Evolutionary conservation across 202 grass and related monocot genomes (phyloP), one percentile per base, ranked within the genome.

Genomic region (Setaria italica): DNA sequence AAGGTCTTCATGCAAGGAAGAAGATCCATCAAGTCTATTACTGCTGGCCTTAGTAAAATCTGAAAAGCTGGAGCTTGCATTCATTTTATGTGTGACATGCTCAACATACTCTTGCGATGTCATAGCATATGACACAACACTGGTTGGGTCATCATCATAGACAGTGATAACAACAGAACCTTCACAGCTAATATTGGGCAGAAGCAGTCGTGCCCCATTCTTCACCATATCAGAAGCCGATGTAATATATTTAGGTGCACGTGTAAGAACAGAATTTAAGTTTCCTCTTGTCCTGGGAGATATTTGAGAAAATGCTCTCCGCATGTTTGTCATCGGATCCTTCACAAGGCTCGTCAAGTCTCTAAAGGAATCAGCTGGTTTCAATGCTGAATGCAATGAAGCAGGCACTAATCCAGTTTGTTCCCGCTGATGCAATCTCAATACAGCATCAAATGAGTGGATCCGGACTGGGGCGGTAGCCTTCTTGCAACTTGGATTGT

Each of bases 141-240:
- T 95, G 51, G 93, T 93, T 34, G 93, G 93, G 70, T 98, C 95
- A 11, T 93, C 89, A 87, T 98, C 93, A 92, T 98, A 98, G 37
- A 98, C 87, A 78, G 93, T 78, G 88, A 98, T 75, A 70, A 85
- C 78, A 82, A 81, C 71, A 74, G 88, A 78, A 88, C 94, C 80
- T 85, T 84, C 86, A 60, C 67, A 87, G 71, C 82, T 68, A 58
- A 81, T 80, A 85, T 90, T 93, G 63, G 90, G 95, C 41, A 93
- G 82, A 55, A 98, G 79, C 63, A 98, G 46, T 17, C 95, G 89
- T 64, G 89, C 93, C 47, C 91, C 91, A 86, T 92, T 91, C 70
- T 82, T 89, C 51, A 88, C 60, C 80, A 92, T 92, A 72, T 73
- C 71, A 62, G 81, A 83, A 80, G 85, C 70, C 15, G 83, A 90